Percentiles rank a stretch among this genome's conserved stretches.
Evolutionary conservation across 2,329 filamentous ascomycete species (phyloP).

Genomic region (Xylariaceae sp.): DNA sequence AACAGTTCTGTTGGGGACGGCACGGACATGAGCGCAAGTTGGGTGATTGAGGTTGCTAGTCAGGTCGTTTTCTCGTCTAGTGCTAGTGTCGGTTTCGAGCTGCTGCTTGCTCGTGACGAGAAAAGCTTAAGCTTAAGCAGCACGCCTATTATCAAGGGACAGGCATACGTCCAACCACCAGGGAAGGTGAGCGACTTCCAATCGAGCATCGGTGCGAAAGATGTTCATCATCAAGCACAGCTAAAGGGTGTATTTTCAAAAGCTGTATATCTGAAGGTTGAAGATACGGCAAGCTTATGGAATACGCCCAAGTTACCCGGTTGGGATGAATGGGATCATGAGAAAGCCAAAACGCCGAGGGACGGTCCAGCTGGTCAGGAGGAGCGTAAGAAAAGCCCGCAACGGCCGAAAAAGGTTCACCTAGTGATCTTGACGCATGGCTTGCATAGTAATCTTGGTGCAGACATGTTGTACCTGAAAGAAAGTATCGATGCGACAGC

Average conservation of each 20-base stretch:
- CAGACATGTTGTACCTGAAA: slow-evolving; percentile 95
- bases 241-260: slow-evolving; percentile 78
- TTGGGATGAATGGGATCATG: slow-evolving; percentile 46
- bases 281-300: slow-evolving; percentile 88
- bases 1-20: slow-evolving; percentile 45
- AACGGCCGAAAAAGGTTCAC: slow-evolving; percentile 74
- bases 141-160: slow-evolving; percentile 44
- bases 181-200: slow-evolving; percentile 76
- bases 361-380: slow-evolving; percentile 25
- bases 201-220: slow-evolving; percentile 53
- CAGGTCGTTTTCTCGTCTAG: slow-evolving; percentile 92
- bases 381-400: slow-evolving; percentile 27
- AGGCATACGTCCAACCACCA: slow-evolving; percentile 53
- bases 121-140: slow-evolving; percentile 68
- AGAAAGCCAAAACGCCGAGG: slow-evolving; percentile 27
- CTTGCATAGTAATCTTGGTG: slow-evolving; percentile 88
- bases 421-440: slow-evolving; percentile 91
- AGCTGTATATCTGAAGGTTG: slow-evolving; percentile 71
- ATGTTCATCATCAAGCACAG: slow-evolving; percentile 58
- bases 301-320: slow-evolving; percentile 81
- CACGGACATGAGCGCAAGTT: slow-evolving; percentile 52
- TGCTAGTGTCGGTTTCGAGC: slow-evolving; percentile 81
- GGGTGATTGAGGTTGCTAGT: slow-evolving; percentile 87
- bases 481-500: slow-evolving; percentile 90
- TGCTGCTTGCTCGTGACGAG: slow-evolving; percentile 80